Conservation (phyloP, 441 rosid species). For the Aleurites moluccanus region DNA sequence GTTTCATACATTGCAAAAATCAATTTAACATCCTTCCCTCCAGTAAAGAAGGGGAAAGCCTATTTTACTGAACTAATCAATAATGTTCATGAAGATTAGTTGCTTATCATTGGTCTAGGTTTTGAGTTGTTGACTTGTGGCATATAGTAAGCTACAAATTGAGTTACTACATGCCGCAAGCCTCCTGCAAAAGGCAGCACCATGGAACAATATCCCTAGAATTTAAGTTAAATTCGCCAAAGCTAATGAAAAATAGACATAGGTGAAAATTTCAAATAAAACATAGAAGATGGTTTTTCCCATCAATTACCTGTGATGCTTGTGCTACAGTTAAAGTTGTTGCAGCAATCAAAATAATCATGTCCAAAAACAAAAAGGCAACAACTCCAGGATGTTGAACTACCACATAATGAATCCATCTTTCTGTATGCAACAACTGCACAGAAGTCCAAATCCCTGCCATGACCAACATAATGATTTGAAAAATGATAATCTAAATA, state of each 20-base stretch:
- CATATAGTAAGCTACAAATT: not conserved
- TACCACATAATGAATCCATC: conserved; percentile 56
- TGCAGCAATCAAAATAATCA: conserved; percentile 51
- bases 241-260: not conserved
- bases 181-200: not conserved
- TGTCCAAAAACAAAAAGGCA: conserved; percentile 63
- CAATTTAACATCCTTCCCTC: not conserved
- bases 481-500: not conserved
- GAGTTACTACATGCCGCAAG: not conserved
- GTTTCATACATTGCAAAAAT: not conserved
- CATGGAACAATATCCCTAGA: not conserved
- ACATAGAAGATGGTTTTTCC: not conserved
- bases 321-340: conserved; percentile 60
- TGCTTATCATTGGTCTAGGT: not conserved
- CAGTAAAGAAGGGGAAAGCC: not conserved
- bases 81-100: not conserved
- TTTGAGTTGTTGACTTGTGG: not conserved
- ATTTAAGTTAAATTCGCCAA: not conserved
- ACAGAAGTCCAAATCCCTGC: conserved; percentile 66
- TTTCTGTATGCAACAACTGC: conserved; percentile 33
- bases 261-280: not conserved
- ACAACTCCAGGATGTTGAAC: conserved; percentile 62
- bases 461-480: conserved; percentile 16
- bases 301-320: conserved; percentile 63
- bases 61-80: not conserved